Evolutionary conservation across 805 yeast genomes (phyloP).

Genomic region (Torulaspora franciscae): DNA sequence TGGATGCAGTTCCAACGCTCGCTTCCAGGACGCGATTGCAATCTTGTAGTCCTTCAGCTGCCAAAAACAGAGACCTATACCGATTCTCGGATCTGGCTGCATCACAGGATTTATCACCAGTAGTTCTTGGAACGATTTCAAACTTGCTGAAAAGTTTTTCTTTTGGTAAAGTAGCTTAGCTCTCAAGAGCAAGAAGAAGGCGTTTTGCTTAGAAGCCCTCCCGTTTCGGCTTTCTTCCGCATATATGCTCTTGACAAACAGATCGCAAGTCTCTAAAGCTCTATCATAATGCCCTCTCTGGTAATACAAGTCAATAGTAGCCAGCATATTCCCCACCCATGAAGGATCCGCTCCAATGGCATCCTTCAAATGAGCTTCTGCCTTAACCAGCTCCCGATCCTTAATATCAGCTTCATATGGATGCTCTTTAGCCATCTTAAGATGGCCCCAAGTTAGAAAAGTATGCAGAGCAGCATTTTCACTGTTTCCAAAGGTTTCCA

Average conservation of each 20-base stretch:
- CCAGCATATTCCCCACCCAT: conserved; percentile 50
- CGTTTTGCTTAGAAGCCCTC: conserved; percentile 52
- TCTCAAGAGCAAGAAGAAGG: conserved; percentile 74
- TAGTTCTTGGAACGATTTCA: conserved; percentile 79
- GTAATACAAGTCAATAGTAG: conserved; percentile 61
- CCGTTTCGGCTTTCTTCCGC: conserved; percentile 33
- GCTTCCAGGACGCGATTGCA: conserved; percentile 79
- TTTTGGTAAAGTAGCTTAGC: conserved; percentile 75
- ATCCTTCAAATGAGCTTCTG: conserved; percentile 44
- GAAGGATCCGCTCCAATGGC: conserved; percentile 46
- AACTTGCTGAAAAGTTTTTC: conserved; percentile 65
- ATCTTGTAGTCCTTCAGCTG: conserved; percentile 67
- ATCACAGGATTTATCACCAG: conserved; percentile 69
- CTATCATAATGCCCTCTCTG: conserved; percentile 60
- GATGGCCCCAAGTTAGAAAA: conserved; percentile 68
- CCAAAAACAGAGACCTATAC: conserved; percentile 94
- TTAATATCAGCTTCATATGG: conserved; percentile 21
- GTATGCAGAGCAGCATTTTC: conserved; percentile 52
- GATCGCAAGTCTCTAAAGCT: conserved; percentile 66
- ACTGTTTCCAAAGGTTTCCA: conserved; percentile 36
- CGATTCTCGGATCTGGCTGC: conserved; percentile 90
- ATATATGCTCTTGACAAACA: conserved; percentile 43
- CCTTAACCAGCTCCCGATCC: conserved; percentile 36
- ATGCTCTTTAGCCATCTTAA: conserved; percentile 41
- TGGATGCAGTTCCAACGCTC: conserved; percentile 65